Conservation (phyloP, 2,329 filamentous ascomycete genomes). For the Eurotiales sp. region DNA sequence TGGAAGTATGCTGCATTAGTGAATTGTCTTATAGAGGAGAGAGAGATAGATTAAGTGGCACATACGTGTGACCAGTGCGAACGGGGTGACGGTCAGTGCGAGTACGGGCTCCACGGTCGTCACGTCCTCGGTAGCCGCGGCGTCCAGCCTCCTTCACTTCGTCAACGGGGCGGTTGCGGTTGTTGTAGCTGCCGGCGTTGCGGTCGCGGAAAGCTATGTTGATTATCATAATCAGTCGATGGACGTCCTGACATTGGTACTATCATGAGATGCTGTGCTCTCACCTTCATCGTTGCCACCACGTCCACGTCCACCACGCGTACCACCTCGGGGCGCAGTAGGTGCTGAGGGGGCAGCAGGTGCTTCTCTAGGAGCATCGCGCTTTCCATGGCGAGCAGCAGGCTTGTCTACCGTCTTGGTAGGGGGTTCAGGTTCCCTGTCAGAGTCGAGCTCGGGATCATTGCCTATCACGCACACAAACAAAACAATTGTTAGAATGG, state of each 20-base stretch:
- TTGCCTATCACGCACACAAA: constrained; percentile 51
- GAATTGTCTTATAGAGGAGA: constrained; percentile 14
- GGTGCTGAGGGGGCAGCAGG: constrained; percentile 46
- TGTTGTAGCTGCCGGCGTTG: constrained; percentile 73
- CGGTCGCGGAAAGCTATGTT: constrained; percentile 80
- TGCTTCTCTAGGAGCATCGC: constrained; percentile 74
- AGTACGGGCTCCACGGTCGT: constrained; percentile 55
- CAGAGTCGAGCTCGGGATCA: constrained; percentile 67
- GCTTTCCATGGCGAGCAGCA: constrained; percentile 72
- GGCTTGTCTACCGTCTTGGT: constrained; percentile 88
- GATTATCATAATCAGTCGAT: too few species aligned
- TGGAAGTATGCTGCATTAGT: constrained; percentile 25
- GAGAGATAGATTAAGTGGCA: constrained; percentile 13
- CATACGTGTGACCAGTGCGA: constrained; percentile 58
- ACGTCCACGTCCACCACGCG: constrained; percentile 42
- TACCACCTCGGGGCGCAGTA: constrained; percentile 23
- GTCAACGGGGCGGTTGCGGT: constrained; percentile 75
- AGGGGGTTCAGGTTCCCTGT: constrained; percentile 71
- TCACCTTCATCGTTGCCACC: constrained; percentile 79
- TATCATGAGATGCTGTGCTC: constrained; percentile 45
- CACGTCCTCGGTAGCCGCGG: constrained; percentile 53
- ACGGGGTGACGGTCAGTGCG: constrained; percentile 60
- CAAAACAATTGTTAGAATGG: constrained; percentile 13
- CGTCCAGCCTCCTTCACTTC: constrained; percentile 53
- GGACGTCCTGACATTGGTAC: not conserved